Evolutionary conservation across 2,329 filamentous ascomycete genomes (phyloP).

Genomic region (Fusarium xylarioides): DNA sequence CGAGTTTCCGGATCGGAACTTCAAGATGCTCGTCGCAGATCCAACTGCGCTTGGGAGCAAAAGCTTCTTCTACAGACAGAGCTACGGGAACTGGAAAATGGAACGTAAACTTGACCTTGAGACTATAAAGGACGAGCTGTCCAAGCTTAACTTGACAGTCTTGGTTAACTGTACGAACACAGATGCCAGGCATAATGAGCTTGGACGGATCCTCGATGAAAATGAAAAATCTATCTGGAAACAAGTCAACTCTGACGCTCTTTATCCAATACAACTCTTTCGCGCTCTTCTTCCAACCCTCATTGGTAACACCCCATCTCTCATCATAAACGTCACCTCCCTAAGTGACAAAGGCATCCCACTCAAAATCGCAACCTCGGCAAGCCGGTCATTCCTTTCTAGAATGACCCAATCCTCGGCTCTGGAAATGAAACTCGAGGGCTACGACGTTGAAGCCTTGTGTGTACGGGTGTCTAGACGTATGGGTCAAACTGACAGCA

Average conservation of each 20-base stretch:
- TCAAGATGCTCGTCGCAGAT: not conserved
- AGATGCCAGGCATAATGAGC: no score
- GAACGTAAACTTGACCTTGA: not conserved
- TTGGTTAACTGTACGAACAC: not conserved
- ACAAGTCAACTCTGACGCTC: not conserved
- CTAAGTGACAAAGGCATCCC: not conserved
- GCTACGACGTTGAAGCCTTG: not conserved
- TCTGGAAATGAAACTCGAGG: not conserved
- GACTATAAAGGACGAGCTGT: not conserved
- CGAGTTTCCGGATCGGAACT: not conserved
- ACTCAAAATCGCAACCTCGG: not conserved
- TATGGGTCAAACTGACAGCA: not conserved
- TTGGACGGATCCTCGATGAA: not conserved
- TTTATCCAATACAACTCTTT: not conserved
- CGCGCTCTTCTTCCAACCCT: not conserved
- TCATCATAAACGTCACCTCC: not conserved
- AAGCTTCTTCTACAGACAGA: not conserved
- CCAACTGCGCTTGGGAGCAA: not conserved
- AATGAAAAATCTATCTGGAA: not conserved
- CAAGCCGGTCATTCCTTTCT: not conserved
- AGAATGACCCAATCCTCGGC: not conserved
- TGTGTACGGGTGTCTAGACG: not conserved
- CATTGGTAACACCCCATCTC: not conserved
- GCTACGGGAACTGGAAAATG: not conserved
- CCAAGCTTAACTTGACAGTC: not conserved